Evolutionary conservation across 495 filamentous ascomycete genomes (phyloP), one percentile per base, ranked within the genome.

Genomic region (Geoglossum glabrum): DNA sequence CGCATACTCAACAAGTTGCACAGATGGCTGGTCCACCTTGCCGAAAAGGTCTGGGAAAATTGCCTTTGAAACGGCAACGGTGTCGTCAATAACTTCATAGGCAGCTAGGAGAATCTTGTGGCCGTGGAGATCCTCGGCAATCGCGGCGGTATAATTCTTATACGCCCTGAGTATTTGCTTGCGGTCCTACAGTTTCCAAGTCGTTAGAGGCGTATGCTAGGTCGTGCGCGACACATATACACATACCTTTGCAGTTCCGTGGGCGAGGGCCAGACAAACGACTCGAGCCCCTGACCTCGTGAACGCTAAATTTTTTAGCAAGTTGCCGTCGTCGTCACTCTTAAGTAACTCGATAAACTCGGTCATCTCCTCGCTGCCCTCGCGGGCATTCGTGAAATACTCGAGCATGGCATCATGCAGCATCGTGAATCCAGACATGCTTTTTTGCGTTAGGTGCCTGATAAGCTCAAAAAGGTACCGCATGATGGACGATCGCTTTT

Each of bases 361-460:
- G 40, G 76, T 85, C 40, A 83, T 75, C 67, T 95, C 90, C 43
- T 81, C 78, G 63, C 79, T 85, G 21, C 82, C 87, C 13, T 79
- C 73, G 54, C 82, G 83, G 49, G 81, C 78, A 65, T 84, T 89
- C 50, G 87, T 74, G 70, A 88, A 92, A 67, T 96, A 97, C 66
- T 99, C 89, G 51, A 96, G 78, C 90, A 97, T 94, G 23, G 92
- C 93, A 61, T 93, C 90, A 68, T 99, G 93, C 5, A 97, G 76
- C 74, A 97, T 90, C 0, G 88, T 94, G 69, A 97, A 99, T 7
- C 85, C 88, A 15, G 88, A 90, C 63, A 86, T 79, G 71, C 93
- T 89, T 77, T 99, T 99, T 72, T 96, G 88, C 56, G 96, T 75
- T 25, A 97, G 78, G 57, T 82, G 78, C 67, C 95, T 94, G 71